Evolutionary conservation across 2,329 filamentous ascomycete species (phyloP), one percentile per base, ranked within the genome.

Genomic region (Apiospora phragmitis): DNA sequence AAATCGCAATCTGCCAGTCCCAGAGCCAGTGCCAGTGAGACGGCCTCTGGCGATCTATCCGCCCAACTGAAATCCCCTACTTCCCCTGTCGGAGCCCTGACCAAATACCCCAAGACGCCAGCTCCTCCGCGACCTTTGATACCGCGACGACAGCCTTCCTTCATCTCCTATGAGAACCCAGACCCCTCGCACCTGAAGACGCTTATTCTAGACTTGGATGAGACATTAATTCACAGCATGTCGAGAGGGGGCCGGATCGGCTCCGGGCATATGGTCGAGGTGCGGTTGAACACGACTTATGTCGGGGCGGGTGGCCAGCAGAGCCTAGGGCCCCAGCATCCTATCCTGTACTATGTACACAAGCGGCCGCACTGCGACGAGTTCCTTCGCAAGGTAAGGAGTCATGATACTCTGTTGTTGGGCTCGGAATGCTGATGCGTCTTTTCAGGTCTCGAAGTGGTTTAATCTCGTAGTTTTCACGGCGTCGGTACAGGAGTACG

Each of bases 261-360:
- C 77, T 95, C 94, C 26, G 96, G 96, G 24, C 96, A 99, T 83
- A 99, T 99, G 96, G 95, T 99, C 68, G 96, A 99, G 83, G 96
- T 99, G 73, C 94, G 94, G 77, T 87, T 97, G 72, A 93, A 93
- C 79, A 91, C 91, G 71, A 91, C 90, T 72, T 83, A 90, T 70
- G 88, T 94, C 62, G 91, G 90, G 69, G 88, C 89, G 66, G 90
- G 89, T 42, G 91, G 92, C 35, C 88, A 91, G 75, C 85, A 90
- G 26, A 88, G 86, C 29, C 84, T 93, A 35, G 94, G 93, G 9
- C 94, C 94, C 51, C 95, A 97, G 78, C 95, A 99, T 79, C 96
- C 96, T 0, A 98, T 99, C 75, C 84, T 99, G 72, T 99, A 99
- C 85, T 99, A 98, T 85, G 96, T 99, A 68, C 96, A 99, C 84